Conservation (phyloP, 2,329 filamentous ascomycete genomes). For the Trichoderma polysporum region DNA sequence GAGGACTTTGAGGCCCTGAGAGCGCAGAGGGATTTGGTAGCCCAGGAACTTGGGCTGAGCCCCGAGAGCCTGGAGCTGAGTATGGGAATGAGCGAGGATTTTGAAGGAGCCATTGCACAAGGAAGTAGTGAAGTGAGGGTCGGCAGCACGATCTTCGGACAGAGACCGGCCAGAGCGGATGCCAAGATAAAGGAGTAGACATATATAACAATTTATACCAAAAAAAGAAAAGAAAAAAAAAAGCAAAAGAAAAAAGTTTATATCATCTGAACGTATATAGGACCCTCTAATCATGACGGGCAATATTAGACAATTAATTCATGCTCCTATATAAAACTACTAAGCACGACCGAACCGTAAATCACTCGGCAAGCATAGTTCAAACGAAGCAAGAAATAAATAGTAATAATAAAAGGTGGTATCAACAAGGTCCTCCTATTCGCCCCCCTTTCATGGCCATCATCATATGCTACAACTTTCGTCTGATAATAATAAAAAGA, state of each 20-base stretch:
- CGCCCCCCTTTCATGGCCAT: constrained; percentile 9
- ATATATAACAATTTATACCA: neutral
- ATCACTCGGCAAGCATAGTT: neutral
- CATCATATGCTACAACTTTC: neutral
- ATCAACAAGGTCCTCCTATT: constrained; percentile 5
- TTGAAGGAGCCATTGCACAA: constrained; percentile 78
- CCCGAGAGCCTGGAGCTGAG: constrained; percentile 75
- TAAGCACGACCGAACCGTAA: neutral
- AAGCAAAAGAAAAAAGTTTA: neutral
- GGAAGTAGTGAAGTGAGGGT: constrained; percentile 89
- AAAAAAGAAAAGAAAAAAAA: neutral
- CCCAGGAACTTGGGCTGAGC: constrained; percentile 46
- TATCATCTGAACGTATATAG: neutral
- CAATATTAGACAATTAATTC: neutral
- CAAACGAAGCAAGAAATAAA: neutral
- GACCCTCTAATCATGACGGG: too few relatives aligned
- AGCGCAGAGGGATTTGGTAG: constrained; percentile 70
- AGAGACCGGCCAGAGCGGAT: constrained; percentile 74
- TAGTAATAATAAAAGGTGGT: constrained; percentile 3
- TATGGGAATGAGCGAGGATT: constrained; percentile 99
- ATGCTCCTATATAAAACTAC: neutral
- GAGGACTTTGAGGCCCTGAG: constrained; percentile 77
- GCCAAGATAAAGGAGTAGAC: constrained; percentile 61
- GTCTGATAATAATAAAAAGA: neutral
- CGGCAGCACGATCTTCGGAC: constrained; percentile 91